These are phyloP conservation scores for Allium sativum DNA, from an alignment of 106 monocot species.

Conservation along the genomic window DNA sequence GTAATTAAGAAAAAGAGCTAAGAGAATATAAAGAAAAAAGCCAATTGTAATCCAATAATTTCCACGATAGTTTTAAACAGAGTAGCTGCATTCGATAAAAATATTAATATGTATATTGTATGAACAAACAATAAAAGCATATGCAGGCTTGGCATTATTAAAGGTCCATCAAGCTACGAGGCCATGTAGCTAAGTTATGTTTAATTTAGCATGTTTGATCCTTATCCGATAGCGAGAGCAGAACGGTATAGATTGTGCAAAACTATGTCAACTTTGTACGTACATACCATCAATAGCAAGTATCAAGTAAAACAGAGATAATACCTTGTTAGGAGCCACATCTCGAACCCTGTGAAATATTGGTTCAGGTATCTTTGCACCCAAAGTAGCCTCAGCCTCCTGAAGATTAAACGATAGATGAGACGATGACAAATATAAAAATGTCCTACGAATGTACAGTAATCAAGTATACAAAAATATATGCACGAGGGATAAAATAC, in stretches of 20 bases:
- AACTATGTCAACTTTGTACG: neutral
- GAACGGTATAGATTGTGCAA: neutral
- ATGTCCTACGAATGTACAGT: neutral
- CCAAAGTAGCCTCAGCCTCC: constrained; percentile 42
- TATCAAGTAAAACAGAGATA: neutral
- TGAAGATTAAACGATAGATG: neutral
- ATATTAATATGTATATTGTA: too few relatives aligned
- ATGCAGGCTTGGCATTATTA: too few relatives aligned
- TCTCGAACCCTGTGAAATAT: constrained; percentile 53
- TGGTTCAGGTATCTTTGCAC: constrained; percentile 30
- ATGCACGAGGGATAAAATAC: too few relatives aligned
- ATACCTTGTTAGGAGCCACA: constrained; percentile 79
- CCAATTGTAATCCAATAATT: neutral
- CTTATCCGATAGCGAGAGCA: neutral
- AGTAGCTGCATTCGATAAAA: too few relatives aligned
- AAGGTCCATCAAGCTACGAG: too few relatives aligned
- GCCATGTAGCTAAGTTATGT: neutral
- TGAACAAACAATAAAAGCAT: too few relatives aligned
- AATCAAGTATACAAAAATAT: too few relatives aligned
- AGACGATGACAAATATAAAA: neutral
- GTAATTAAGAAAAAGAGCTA: neutral
- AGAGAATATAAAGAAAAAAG: neutral
- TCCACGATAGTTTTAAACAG: too few relatives aligned
- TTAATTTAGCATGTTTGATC: neutral
- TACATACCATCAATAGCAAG: neutral